Evolutionary conservation across 805 yeast genomes (phyloP).

Genomic region (Yamadazyma olivae): DNA sequence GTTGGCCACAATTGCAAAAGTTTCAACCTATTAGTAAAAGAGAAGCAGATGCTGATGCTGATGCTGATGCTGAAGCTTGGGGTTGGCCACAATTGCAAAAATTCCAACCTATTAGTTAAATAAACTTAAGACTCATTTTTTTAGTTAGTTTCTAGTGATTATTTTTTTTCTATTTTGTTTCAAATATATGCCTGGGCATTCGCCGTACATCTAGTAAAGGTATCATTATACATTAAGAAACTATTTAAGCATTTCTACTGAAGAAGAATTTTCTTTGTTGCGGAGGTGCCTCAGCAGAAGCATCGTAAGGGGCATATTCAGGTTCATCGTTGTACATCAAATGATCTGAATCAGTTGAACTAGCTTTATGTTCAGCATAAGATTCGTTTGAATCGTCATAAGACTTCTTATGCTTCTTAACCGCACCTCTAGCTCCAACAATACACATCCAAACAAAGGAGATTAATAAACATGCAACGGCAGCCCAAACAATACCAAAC

Average conservation of each 20-base stretch:
- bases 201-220: too few relatives aligned
- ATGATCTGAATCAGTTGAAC: slow-evolving; percentile 9
- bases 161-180: too few relatives aligned
- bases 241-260: too few relatives aligned
- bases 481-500: slow-evolving; percentile 62
- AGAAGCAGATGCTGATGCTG: slow-evolving; percentile 17
- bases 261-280: slow-evolving; percentile 7
- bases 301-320: neutral
- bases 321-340: slow-evolving; percentile 5
- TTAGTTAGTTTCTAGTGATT: too few relatives aligned
- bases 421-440: slow-evolving; percentile 12
- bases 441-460: slow-evolving; percentile 13
- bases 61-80: slow-evolving; percentile 10
- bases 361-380: slow-evolving; percentile 9
- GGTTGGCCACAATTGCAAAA: slow-evolving; percentile 7
- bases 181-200: too few relatives aligned
- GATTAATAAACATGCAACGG: slow-evolving; percentile 13
- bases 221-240: too few relatives aligned
- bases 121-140: too few relatives aligned
- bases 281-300: too few relatives aligned
- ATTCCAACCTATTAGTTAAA: slow-evolving; percentile 11
- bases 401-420: slow-evolving; percentile 4
- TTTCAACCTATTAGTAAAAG: slow-evolving; percentile 18
- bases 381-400: slow-evolving; percentile 9
- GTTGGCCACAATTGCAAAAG: slow-evolving; percentile 6